Evolutionary conservation across 225 moss, liverwort and hornwort genomes (phyloP), one percentile per base, ranked within the genome.

Genomic region (Physcomitrium patens): DNA sequence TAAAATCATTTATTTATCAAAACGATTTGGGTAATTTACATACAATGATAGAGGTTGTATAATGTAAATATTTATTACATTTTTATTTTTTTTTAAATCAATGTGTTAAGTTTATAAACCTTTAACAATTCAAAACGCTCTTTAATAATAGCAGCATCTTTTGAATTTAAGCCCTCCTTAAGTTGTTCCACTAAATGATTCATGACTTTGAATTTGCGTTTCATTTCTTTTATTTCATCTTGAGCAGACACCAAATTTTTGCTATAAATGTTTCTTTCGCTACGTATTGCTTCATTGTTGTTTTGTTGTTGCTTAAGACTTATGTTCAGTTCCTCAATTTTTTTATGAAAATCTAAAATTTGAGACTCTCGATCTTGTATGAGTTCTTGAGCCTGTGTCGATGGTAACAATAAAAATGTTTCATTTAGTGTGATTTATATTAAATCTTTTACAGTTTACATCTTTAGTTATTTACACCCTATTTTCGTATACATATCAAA

Each of bases 141-240:
- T 49, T 82, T 82, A 0, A 85, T 73, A 14, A 79, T 22, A 14
- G 72, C 72, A 22, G 72, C 19, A 37, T 85, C 81, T 69, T 85
- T 85, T 3, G 68, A 67, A 42, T 69, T 71, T 6, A 94, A 52
- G 27, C 84, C 86, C 10, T 88, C 88, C 77, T 94, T 94, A 4
- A 94, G 74, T 76, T 90, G 82, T 59, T 91, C 79, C 8, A 91
- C 70, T 67, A 88, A 71, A 71, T 94, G 93, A 51, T 45, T 90
- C 56, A 89, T 83, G 10, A 90, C 48, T 64, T 86, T 78, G 75
- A 91, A 84, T 57, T 94, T 94, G 8, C 76, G 77, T 69, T 94
- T 94, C 63, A 87, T 76, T 61, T 94, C 91, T 69, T 81, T 76
- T 26, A 91, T 91, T 76, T 94, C 89, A 66, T 94, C 93, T 73